Evolutionary conservation across 1,284 basidiomycete genomes (phyloP).

Genomic region (Pseudozyma sp.): DNA sequence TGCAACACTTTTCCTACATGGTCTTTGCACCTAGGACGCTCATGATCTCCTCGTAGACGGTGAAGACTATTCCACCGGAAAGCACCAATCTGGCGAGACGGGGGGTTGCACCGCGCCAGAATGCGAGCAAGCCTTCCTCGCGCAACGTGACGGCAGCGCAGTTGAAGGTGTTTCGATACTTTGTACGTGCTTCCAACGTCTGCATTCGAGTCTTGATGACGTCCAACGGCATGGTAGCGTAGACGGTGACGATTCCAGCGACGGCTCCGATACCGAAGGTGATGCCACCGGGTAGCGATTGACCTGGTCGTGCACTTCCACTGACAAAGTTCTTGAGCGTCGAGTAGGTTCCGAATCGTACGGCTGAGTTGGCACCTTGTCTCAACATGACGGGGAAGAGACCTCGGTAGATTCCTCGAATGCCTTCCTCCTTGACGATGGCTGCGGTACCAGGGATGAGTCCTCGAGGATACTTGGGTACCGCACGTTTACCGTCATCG

Average conservation of each 20-base stretch:
- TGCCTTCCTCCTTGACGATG: slow-evolving; percentile 86
- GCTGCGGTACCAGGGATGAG: slow-evolving; percentile 84
- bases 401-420: slow-evolving; percentile 84
- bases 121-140: slow-evolving; percentile 83
- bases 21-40: slow-evolving; percentile 49
- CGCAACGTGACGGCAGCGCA: slow-evolving; percentile 73
- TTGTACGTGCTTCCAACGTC: slow-evolving; percentile 81
- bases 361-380: slow-evolving; percentile 95
- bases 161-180: slow-evolving; percentile 92
- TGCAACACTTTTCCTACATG: slow-evolving; percentile 19
- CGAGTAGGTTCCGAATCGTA: slow-evolving; percentile 95
- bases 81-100: slow-evolving; percentile 72
- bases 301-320: slow-evolving; percentile 83
- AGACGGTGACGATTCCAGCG: slow-evolving; percentile 94
- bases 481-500: slow-evolving; percentile 86
- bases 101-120: slow-evolving; percentile 92
- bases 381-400: slow-evolving; percentile 96
- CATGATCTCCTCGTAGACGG: slow-evolving; percentile 72
- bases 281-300: slow-evolving; percentile 84
- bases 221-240: slow-evolving; percentile 67
- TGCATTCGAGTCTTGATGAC: slow-evolving; percentile 99
- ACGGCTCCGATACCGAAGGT: slow-evolving; percentile 94
- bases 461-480: slow-evolving; percentile 84
- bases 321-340: slow-evolving; percentile 87
- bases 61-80: slow-evolving; percentile 94